A percentile compares a stretch with the other conserved stretches of the same genome.
phyloP scores from a whole-genome alignment of 1,284 basidiomycete genomes.

The Veloboletus limbatus region DNA sequence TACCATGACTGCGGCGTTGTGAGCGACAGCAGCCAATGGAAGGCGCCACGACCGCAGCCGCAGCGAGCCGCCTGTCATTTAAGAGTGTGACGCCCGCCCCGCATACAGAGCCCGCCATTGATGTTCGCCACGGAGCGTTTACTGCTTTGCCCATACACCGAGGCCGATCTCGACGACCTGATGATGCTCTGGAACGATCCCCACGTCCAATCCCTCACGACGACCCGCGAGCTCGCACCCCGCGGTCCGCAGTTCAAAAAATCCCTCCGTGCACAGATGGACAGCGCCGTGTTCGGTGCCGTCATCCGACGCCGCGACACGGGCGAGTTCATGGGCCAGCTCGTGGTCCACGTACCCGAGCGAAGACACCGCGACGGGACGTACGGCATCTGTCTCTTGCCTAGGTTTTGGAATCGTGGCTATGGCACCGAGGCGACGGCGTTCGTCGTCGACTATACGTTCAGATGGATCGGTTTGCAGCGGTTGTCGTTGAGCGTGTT shows the following conservation, averaged over 20 bases:
- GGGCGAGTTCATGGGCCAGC: slow-evolving; percentile 38
- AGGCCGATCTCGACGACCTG: slow-evolving; percentile 36
- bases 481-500: slow-evolving; percentile 33
- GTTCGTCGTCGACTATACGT: slow-evolving; percentile 36
- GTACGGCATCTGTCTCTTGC: slow-evolving; percentile 32
- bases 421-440: slow-evolving; percentile 35
- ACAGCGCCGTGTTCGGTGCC: slow-evolving; percentile 32
- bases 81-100: slow-evolving; percentile 25
- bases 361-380: slow-evolving; percentile 32
- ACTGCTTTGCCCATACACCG: slow-evolving; percentile 30
- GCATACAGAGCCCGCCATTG: slow-evolving; percentile 12
- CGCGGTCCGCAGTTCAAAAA: slow-evolving; percentile 26
- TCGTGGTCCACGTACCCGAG: slow-evolving; percentile 29
- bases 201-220: slow-evolving; percentile 32
- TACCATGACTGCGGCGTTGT: not conserved
- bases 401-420: slow-evolving; percentile 34
- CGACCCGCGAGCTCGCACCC: slow-evolving; percentile 29
- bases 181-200: slow-evolving; percentile 35
- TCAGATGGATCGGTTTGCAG: slow-evolving; percentile 35
- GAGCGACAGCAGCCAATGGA: not conserved
- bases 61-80: slow-evolving; percentile 10
- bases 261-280: slow-evolving; percentile 28
- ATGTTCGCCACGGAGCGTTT: slow-evolving; percentile 33
- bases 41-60: slow-evolving; percentile 18
- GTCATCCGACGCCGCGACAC: slow-evolving; percentile 35